phyloP scores from a whole-genome alignment of 73 alveolate species.

The Symbiodinium natans region DNA sequence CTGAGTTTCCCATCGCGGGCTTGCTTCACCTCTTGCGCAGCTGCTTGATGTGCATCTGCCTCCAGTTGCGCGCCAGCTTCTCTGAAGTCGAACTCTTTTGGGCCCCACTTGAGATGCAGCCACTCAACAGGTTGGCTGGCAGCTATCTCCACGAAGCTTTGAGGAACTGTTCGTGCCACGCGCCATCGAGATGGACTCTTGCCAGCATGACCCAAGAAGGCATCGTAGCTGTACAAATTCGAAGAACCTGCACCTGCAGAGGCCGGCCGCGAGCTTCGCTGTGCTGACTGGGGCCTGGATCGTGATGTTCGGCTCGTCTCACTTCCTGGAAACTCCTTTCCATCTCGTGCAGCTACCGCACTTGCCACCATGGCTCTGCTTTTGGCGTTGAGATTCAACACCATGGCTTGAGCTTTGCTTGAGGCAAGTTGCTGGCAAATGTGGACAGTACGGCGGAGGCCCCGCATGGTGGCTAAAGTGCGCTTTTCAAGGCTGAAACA shows the following conservation, averaged over 20 bases:
- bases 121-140: neutral
- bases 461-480: no score
- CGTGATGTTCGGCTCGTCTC: neutral
- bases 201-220: constrained; percentile 4
- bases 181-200: neutral
- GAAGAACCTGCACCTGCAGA: neutral
- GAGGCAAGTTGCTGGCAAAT: no score
- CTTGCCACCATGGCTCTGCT: no score
- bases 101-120: constrained; percentile 14
- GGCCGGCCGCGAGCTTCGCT: neutral
- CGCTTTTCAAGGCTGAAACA: no score
- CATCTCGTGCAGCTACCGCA: no score
- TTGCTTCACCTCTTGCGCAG: neutral
- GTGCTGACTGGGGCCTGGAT: neutral
- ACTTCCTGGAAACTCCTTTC: neutral
- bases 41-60: neutral
- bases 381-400: no score
- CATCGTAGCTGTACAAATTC: neutral
- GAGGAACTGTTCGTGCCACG: constrained; percentile 3
- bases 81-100: constrained; percentile 6
- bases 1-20: neutral
- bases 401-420: no score
- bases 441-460: no score
- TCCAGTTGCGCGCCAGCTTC: constrained; percentile 15
- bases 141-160: neutral